These are phyloP conservation scores for Prunus mume DNA, from an alignment of 306 rosid genomes.

Conservation along the genomic window DNA sequence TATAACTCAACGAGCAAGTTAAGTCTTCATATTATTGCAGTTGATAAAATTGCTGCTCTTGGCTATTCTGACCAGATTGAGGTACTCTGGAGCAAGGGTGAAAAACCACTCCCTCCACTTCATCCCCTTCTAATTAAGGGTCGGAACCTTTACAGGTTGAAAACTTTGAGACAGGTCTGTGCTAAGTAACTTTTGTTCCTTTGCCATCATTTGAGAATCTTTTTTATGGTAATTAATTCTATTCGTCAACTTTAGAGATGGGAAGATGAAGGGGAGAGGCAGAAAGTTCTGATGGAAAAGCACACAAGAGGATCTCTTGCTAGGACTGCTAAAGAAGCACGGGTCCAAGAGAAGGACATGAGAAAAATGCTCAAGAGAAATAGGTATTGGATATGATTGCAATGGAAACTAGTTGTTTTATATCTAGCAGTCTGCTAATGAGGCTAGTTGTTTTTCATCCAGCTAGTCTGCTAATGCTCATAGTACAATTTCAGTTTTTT, in stretches of 20 bases:
- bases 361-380: slow-evolving; percentile 37
- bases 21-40: neutral
- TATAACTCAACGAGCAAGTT: neutral
- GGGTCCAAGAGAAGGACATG: slow-evolving; percentile 56
- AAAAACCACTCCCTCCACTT: slow-evolving; percentile 77
- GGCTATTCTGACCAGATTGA: slow-evolving; percentile 58
- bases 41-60: slow-evolving; percentile 13
- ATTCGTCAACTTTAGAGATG: slow-evolving; percentile 49
- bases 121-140: slow-evolving; percentile 84
- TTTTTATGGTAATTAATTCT: slow-evolving; percentile 13
- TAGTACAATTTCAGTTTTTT: neutral
- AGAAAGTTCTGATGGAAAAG: slow-evolving; percentile 62
- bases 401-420: neutral
- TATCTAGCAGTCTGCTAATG: neutral
- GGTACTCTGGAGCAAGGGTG: slow-evolving; percentile 96
- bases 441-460: slow-evolving; percentile 3
- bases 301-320: slow-evolving; percentile 77
- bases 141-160: slow-evolving; percentile 79
- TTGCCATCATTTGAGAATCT: slow-evolving; percentile 1
- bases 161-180: slow-evolving; percentile 86
- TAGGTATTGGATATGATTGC: slow-evolving; percentile 36
- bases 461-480: neutral
- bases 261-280: slow-evolving; percentile 73
- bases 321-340: slow-evolving; percentile 62
- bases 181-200: slow-evolving; percentile 13